These are phyloP conservation scores for Acer saccharum DNA, from an alignment of 345 rosid genomes.

Conservation along the genomic window DNA sequence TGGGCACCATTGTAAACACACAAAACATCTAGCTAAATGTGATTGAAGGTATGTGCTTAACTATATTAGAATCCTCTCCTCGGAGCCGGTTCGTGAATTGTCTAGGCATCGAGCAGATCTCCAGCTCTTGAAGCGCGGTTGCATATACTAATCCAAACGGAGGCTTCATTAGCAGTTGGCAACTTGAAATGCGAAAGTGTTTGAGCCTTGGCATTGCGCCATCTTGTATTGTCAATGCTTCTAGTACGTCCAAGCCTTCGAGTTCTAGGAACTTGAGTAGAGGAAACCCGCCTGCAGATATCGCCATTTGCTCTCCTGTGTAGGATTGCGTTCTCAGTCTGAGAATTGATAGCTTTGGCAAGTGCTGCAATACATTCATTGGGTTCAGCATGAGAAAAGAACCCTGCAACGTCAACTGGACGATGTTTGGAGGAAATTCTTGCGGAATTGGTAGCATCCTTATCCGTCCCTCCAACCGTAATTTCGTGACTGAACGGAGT, in stretches of 20 bases:
- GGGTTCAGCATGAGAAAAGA: constrained; percentile 15
- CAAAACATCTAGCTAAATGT: not conserved
- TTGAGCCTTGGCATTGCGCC: constrained; percentile 16
- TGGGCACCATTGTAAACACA: not conserved
- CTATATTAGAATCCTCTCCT: constrained; percentile 23
- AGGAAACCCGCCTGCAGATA: not conserved
- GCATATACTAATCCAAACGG: constrained; percentile 10
- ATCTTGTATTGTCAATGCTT: constrained; percentile 19
- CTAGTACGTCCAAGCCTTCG: constrained; percentile 13
- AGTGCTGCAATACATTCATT: not conserved
- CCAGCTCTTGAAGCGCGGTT: constrained; percentile 15
- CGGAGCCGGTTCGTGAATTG: constrained; percentile 9
- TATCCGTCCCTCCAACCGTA: constrained; percentile 13
- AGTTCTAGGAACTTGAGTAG: not conserved
- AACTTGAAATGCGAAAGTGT: constrained; percentile 18
- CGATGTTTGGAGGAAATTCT: constrained; percentile 11
- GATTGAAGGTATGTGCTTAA: constrained; percentile 22
- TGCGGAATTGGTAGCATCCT: not conserved
- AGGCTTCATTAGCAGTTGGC: constrained; percentile 15
- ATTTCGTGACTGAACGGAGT: constrained; percentile 18
- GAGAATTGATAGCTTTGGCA: not conserved
- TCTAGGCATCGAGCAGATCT: constrained; percentile 19
- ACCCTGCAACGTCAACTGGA: not conserved
- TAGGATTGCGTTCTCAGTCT: not conserved
- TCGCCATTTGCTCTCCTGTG: not conserved